phyloP scores from a whole-genome alignment of 1,284 basidiomycete species.

The Chondrostereum purpureum region DNA sequence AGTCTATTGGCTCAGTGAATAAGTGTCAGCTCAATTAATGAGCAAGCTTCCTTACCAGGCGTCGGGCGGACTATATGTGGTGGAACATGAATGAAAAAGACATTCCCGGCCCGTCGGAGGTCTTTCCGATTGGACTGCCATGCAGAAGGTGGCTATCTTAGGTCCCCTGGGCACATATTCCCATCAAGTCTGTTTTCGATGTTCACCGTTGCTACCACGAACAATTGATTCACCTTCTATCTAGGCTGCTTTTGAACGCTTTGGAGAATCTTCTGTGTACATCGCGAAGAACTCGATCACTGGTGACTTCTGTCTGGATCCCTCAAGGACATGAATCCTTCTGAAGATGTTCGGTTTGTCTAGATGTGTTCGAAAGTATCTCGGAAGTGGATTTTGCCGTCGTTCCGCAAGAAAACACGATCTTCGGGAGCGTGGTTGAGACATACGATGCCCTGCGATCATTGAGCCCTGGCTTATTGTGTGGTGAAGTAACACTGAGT shows the following conservation, averaged over 20 bases:
- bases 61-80: no score
- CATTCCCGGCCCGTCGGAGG: no score
- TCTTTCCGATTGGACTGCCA: no score
- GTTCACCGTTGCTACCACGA: background rate
- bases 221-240: background rate
- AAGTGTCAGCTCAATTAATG: no score
- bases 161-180: constrained; percentile 74
- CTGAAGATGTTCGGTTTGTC: constrained; percentile 2
- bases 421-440: constrained; percentile 66
- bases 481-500: constrained; percentile 49
- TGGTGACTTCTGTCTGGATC: constrained; percentile 39
- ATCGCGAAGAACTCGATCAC: constrained; percentile 47
- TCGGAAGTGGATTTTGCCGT: constrained; percentile 42
- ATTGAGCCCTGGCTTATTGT: constrained; percentile 42
- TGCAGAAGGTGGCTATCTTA: constrained; percentile 42
- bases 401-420: constrained; percentile 72
- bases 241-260: constrained; percentile 56
- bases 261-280: constrained; percentile 47
- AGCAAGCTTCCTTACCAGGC: no score
- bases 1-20: no score
- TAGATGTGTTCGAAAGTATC: constrained; percentile 49
- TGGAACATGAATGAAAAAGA: no score
- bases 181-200: constrained; percentile 50
- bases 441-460: constrained; percentile 59
- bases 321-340: background rate